Percentiles rank a stretch among this genome's conserved stretches.
Evolutionary conservation across 2,329 filamentous ascomycete genomes (phyloP).

Genomic region (Diplodia mutila): DNA sequence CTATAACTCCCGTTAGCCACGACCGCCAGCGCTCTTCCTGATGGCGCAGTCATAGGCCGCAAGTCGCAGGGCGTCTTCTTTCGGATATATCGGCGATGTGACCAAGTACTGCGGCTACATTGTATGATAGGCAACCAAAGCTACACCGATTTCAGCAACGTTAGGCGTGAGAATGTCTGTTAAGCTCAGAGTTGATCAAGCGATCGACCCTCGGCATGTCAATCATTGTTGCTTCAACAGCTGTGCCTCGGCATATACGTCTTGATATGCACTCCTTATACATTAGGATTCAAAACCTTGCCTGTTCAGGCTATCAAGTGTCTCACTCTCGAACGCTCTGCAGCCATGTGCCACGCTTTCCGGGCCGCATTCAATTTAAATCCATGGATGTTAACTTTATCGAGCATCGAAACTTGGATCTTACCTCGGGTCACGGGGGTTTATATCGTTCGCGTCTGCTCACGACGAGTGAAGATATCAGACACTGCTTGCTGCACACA

Average conservation of each 20-base stretch:
- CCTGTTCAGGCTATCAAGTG: neutral
- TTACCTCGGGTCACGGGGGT: neutral
- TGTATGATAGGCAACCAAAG: neutral
- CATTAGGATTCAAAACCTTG: neutral
- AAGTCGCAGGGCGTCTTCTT: neutral
- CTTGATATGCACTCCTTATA: neutral
- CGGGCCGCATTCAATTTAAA: neutral
- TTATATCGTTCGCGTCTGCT: neutral
- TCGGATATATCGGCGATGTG: neutral
- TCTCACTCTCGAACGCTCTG: neutral
- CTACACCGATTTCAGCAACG: neutral
- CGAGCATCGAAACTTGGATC: neutral
- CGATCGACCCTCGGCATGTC: constrained; percentile 16
- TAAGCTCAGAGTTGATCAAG: neutral
- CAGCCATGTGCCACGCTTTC: neutral
- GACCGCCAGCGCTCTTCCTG: too few relatives aligned
- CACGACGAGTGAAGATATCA: neutral
- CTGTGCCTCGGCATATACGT: neutral
- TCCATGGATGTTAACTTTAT: neutral
- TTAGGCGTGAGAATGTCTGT: neutral
- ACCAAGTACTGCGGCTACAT: neutral
- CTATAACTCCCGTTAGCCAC: neutral
- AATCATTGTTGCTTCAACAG: neutral
- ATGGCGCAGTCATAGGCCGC: neutral
- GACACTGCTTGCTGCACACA: neutral